phyloP scores from a whole-genome alignment of 2,329 filamentous ascomycete species.

The Xylaria sp. region DNA sequence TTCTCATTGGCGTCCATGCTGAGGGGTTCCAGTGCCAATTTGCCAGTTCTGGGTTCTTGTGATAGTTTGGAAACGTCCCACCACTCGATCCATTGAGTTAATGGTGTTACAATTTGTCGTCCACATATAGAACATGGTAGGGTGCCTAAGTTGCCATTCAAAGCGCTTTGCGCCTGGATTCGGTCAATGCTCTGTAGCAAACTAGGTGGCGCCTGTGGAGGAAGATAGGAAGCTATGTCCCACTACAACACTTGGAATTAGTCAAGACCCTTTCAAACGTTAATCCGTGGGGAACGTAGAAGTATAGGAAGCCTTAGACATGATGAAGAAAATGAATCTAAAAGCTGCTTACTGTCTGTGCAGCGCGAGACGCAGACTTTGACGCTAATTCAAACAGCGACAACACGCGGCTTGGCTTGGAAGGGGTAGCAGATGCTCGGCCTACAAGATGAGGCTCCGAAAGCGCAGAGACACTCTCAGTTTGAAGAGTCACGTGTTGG shows the following conservation, averaged over 20 bases:
- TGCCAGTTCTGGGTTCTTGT: background rate
- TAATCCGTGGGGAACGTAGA: background rate
- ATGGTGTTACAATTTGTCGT: slow-evolving; percentile 59
- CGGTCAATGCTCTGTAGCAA: slow-evolving; percentile 54
- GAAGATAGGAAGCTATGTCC: slow-evolving; percentile 56
- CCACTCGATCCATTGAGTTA: slow-evolving; percentile 72
- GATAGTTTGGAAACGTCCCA: slow-evolving; percentile 53
- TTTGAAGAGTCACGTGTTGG: slow-evolving; percentile 34
- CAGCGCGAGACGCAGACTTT: slow-evolving; percentile 56
- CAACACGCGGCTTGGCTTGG: slow-evolving; percentile 52
- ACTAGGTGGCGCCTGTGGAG: slow-evolving; percentile 52
- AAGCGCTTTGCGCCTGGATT: slow-evolving; percentile 55
- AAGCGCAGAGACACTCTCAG: slow-evolving; percentile 39
- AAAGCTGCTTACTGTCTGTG: slow-evolving; percentile 48
- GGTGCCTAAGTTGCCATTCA: slow-evolving; percentile 54
- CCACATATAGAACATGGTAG: slow-evolving; percentile 63
- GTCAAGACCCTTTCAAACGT: background rate
- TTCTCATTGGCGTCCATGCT: slow-evolving; percentile 30
- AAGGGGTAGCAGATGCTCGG: slow-evolving; percentile 11
- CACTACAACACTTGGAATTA: slow-evolving; percentile 32
- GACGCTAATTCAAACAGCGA: slow-evolving; percentile 64
- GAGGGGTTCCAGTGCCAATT: slow-evolving; percentile 17
- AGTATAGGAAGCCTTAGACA: background rate
- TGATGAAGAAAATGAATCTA: background rate
- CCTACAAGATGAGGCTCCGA: slow-evolving; percentile 32